Percentiles rank a stretch among this genome's conserved stretches.
Conservation (phyloP, 768 basidiomycete genomes). For the Pluteus cervinus region DNA sequence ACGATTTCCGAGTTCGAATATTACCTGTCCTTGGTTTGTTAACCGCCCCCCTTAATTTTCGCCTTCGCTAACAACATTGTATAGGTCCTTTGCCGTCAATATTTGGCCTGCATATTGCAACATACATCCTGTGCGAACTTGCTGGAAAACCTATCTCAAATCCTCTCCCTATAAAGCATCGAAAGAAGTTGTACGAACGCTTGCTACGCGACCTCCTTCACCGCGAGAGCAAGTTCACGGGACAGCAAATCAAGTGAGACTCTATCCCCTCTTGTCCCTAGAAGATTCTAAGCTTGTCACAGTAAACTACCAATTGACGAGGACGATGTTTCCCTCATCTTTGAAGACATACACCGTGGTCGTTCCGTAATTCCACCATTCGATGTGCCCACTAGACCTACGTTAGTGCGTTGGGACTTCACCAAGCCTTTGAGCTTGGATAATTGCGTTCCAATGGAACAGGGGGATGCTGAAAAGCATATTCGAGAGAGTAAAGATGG, state of each 20-base stretch:
- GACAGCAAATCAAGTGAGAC: constrained; percentile 53
- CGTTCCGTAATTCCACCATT: constrained; percentile 78
- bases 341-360: constrained; percentile 82
- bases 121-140: constrained; percentile 82
- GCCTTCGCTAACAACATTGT: no score
- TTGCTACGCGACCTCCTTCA: constrained; percentile 71
- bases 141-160: constrained; percentile 80
- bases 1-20: constrained; percentile 92
- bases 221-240: constrained; percentile 66
- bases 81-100: constrained; percentile 78
- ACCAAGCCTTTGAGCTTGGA: constrained; percentile 55
- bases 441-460: constrained; percentile 84
- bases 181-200: constrained; percentile 78
- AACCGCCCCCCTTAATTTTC: background rate
- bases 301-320: constrained; percentile 78
- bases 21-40: constrained; percentile 79
- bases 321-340: constrained; percentile 77
- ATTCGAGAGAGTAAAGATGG: constrained; percentile 29
- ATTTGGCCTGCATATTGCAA: constrained; percentile 87
- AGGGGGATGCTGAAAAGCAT: constrained; percentile 68
- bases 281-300: constrained; percentile 1
- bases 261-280: background rate
- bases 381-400: constrained; percentile 64
- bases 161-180: constrained; percentile 80
- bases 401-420: constrained; percentile 79